Base-by-base conservation (phyloP, 495 filamentous ascomycete species). In the Emericellopsis terricola region DNA sequence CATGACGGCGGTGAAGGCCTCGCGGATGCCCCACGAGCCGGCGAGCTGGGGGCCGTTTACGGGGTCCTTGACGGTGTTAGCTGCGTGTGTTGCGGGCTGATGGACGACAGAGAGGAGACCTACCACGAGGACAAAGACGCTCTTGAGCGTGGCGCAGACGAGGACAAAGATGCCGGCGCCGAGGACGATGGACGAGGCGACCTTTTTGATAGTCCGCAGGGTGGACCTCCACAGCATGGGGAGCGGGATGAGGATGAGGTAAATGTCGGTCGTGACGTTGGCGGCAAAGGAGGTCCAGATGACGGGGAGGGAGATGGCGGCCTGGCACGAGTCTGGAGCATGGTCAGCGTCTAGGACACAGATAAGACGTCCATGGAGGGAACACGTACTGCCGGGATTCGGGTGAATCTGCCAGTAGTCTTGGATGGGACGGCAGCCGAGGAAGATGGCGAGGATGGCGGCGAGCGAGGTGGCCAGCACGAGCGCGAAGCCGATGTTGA, bases 341-440 rank as follows among this genome's bases (percentile, higher is more conserved):
- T 17, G 19, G 9, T 3, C 6, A 6, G 23, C 23, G 14, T 45
- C 31, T 34, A 34, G 21, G 26, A 16, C 21, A 8, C 13, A 27
- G 30, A 26, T 11, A 11, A 26, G 6, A 6, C 11, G 23, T 26
- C 23, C 23, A 11, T 26, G 23, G 23, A 6, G 15, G 51, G 15
- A 4, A 48, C 3, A 52, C 59, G 43, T 40, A 64, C 64, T 58
- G 26, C 65, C 65, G 11, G 65, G 67, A 13, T 69, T 43, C 0
- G 67, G 67, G 29, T 65, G 54, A 19, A 71, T 66, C 41, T 71
- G 67, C 65, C 67, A 71, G 38, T 69, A 55, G 34, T 53, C 60
- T 7, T 56, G 35, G 6, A 71, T 45, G 2, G 64, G 65, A 17
- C 43, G 43, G 39, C 72, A 77, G 4, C 61, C 55, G 1, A 71